phyloP scores from a whole-genome alignment of 1,139 yeast species.

The Yamadazyma siamensis region DNA sequence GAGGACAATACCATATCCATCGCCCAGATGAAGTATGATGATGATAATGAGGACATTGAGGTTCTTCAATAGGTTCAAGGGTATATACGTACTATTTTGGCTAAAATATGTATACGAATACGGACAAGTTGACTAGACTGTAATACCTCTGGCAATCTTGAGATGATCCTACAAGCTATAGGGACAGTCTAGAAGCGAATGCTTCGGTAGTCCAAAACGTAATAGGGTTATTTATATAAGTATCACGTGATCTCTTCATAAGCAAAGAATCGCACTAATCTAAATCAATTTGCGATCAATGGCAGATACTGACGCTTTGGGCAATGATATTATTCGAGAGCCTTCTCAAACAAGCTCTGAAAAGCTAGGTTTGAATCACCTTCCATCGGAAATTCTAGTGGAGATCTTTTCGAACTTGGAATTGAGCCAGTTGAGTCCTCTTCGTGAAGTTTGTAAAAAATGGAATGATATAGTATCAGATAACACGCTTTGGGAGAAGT shows the following conservation, averaged over 20 bases:
- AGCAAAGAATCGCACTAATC: too few relatives aligned
- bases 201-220: too few relatives aligned
- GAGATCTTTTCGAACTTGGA: slow-evolving; percentile 56
- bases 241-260: too few relatives aligned
- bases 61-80: slow-evolving; percentile 7
- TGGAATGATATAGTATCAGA: slow-evolving; percentile 55
- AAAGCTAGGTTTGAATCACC: too few relatives aligned
- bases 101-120: not conserved
- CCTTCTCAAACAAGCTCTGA: not conserved
- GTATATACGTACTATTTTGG: not conserved
- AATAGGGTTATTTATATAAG: too few relatives aligned
- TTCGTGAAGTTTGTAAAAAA: slow-evolving; percentile 51
- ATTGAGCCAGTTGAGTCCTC: slow-evolving; percentile 46
- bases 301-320: slow-evolving; percentile 10
- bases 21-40: slow-evolving; percentile 34
- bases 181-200: too few relatives aligned
- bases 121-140: too few relatives aligned
- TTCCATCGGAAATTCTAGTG: slow-evolving; percentile 60
- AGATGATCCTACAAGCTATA: not conserved
- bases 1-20: slow-evolving; percentile 35
- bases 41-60: slow-evolving; percentile 21
- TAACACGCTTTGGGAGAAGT: slow-evolving; percentile 58
- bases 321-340: slow-evolving; percentile 13
- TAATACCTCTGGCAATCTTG: too few relatives aligned
- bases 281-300: too few relatives aligned